Conservation (phyloP, 2,329 filamentous ascomycete genomes). For the Fusarium avenaceum region DNA sequence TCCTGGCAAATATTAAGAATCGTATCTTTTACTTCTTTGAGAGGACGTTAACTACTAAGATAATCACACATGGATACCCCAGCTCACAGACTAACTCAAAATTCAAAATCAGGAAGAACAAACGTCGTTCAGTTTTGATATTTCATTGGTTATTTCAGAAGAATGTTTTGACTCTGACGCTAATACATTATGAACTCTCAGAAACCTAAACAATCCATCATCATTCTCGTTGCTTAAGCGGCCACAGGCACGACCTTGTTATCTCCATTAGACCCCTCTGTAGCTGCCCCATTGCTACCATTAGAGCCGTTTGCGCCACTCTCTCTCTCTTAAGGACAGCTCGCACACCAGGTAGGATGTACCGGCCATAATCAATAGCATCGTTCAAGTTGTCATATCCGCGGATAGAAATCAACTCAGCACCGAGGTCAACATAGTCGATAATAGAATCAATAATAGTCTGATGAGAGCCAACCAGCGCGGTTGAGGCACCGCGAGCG, state of each 20-base stretch:
- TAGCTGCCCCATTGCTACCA: conserved; percentile 4
- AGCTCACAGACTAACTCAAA: too few relatives aligned
- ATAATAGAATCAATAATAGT: conserved; percentile 67
- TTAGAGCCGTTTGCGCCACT: conserved; percentile 28
- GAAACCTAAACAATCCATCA: not conserved
- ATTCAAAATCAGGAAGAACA: too few relatives aligned
- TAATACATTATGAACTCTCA: not conserved
- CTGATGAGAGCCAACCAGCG: conserved; percentile 67
- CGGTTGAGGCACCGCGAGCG: conserved; percentile 70
- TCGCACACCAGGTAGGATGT: conserved; percentile 66
- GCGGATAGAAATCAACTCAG: conserved; percentile 70
- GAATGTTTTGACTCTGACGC: conserved; percentile 1
- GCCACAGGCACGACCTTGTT: conserved; percentile 5
- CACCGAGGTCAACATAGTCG: conserved; percentile 69
- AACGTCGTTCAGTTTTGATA: not conserved
- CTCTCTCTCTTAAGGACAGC: conserved; percentile 52
- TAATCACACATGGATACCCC: too few relatives aligned
- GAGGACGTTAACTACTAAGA: too few relatives aligned
- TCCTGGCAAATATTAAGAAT: too few relatives aligned
- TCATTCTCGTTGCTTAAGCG: not conserved
- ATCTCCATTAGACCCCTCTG: not conserved
- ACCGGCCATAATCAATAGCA: conserved; percentile 70
- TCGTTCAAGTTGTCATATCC: conserved; percentile 73
- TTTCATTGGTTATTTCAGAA: conserved; percentile 5
- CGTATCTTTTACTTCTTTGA: too few relatives aligned